phyloP scores from a whole-genome alignment of 768 basidiomycete genomes.

The Inosperma sp. region DNA sequence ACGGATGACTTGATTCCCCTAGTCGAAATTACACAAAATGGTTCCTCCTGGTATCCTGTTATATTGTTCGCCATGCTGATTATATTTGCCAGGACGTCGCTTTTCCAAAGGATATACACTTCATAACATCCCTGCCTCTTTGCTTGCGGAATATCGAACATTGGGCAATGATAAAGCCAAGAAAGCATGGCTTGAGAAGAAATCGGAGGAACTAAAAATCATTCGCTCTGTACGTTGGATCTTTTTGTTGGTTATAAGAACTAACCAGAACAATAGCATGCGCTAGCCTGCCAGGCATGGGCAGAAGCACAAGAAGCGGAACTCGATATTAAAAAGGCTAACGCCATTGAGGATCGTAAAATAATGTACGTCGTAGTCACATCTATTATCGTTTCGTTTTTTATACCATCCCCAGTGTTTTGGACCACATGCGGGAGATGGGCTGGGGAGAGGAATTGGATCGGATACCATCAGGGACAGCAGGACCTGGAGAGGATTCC shows the following conservation, averaged over 20 bases:
- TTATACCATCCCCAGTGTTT: not conserved
- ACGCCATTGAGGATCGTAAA: not conserved
- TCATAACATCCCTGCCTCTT: too few species aligned
- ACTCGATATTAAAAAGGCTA: not conserved
- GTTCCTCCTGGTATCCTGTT: too few species aligned
- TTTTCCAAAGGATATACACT: too few species aligned
- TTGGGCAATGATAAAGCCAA: not conserved
- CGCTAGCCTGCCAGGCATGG: not conserved
- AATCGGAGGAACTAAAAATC: not conserved
- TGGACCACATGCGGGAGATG: constrained; percentile 6
- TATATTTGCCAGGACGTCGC: too few species aligned
- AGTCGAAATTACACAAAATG: too few species aligned
- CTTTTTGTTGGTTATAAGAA: not conserved
- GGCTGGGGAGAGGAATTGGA: constrained; percentile 14
- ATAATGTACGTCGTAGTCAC: not conserved
- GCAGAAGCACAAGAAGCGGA: not conserved
- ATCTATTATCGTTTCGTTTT: not conserved
- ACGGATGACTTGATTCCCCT: too few species aligned
- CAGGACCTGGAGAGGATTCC: not conserved
- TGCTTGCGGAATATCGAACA: not conserved
- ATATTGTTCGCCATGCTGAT: too few species aligned
- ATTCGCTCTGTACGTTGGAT: not conserved
- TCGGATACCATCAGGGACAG: not conserved
- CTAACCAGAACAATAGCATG: constrained; percentile 3
- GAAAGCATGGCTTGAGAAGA: not conserved